Base-by-base conservation (phyloP, 2,329 filamentous ascomycete species). In the Venturiaceae sp. region DNA sequence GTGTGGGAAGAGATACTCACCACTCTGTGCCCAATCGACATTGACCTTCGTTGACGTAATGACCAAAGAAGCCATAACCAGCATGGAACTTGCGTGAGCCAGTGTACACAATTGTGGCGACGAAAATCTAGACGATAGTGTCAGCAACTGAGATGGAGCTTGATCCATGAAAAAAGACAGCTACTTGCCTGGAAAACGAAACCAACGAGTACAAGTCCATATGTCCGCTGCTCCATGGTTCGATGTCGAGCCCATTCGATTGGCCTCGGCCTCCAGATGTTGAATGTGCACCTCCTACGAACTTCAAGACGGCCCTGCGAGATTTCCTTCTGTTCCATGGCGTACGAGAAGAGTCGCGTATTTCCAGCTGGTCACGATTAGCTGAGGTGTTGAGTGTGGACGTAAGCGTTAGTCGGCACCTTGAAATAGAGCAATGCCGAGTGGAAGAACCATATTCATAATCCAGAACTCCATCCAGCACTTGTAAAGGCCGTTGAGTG, bases 351-450 rank as follows among this genome's bases (percentile, higher is more conserved):
- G 21, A 62, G 60, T 33, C 61, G 60, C 19, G 60, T 54, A 39
- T 62, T 62, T 28, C 56, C 19, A 14, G 60, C 60, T 62, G 26
- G 28, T 36, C 23, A 57, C 36, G 16, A 37, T 37, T 33, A 36
- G 53, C 21, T 6, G 2, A 19, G 26, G 30, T 21, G 26, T 21
- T 28, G 33, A 16, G 34, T 19, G 26, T 4, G 19, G 4, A 23
- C 30, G n/a, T 5, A 9, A 44, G 34, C 7, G 3, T 14, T 11
- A 30, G 44, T 16, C 21, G 13, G 62, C 80, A 23, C 82, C 83
- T 65, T 87, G 83, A 66, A 86, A 86, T 5, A 87, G 71, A 7
- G 82, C 83, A 58, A 87, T 82, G 26, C 84, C 84, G 53, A 83
- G 78, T 11, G 84, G 84, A 3, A 87, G 72, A 67, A 82, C 84